Base-by-base conservation (phyloP, 495 filamentous ascomycete species). In the Parmelia sp. region DNA sequence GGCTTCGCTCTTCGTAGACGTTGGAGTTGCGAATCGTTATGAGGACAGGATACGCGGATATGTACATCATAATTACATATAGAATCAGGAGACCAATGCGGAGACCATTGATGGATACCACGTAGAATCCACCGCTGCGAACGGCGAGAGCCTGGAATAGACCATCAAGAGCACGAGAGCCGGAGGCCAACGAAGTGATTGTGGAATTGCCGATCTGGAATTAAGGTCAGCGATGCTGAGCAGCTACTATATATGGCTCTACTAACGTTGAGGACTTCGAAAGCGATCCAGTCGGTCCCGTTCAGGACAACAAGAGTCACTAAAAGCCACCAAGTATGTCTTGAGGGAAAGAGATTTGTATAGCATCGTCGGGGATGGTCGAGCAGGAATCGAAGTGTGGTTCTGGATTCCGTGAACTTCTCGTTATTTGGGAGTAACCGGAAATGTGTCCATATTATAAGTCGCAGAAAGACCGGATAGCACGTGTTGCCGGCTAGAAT, bases 31-130 rank as follows among this genome's bases (percentile, higher is more conserved):
- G 67, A 65, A 79, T 77, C 17, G 76, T 82, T 65, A 88, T 86
- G 10, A 83, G 84, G 37, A 88, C 83, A 10, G 85, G 85, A 66
- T 82, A 86, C 53, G 81, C 83, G 33, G 78, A 82, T 44, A 88
- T 84, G 73, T 93, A 96, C 90, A 95, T 96, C 90, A 94, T 95
- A 31, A 93, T 82, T n/a, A 91, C 84, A 73, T 96, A 96, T 29
- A 94, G 78, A 21, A 91, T 81, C 65, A 92, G 88, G 1, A 95
- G 76, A 4, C 85, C 85, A 61, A 91, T 87, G 31, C 85, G 87
- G 8, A 93, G 77, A 27, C 79, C 77, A 17, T 89, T 71, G 47
- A 96, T 91, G 7, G 79, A 72, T 49, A 96, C 86, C 55, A 96
- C 86, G 68, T 90, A 91, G 74, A 96, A 95, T 3, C 92, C 92